phyloP scores from a whole-genome alignment of 108 stramenopile species.

The Skeletonema marinoi region DNA sequence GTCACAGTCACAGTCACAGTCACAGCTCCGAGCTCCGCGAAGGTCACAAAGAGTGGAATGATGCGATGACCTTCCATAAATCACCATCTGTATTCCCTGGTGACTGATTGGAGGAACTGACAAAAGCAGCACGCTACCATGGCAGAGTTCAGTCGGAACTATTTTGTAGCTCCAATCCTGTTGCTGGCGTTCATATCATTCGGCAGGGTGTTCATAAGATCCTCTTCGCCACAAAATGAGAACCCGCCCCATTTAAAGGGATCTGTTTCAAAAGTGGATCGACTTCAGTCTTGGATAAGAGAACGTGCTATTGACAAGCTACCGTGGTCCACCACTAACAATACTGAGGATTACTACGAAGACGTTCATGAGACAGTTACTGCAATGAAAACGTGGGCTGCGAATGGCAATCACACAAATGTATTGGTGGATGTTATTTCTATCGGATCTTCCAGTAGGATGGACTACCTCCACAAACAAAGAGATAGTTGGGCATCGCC shows the following conservation, averaged over 20 bases:
- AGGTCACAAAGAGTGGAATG: no score
- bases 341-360: not conserved
- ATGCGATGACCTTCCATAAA: no score
- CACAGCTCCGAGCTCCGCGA: no score
- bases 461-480: not conserved
- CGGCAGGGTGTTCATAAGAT: not conserved
- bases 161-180: not conserved
- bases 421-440: conserved; percentile 13
- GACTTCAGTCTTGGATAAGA: conserved; percentile 21
- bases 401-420: not conserved
- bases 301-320: conserved; percentile 23
- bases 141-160: not conserved
- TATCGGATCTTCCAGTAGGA: not conserved
- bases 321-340: not conserved
- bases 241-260: conserved; percentile 2
- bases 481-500: conserved; percentile 9
- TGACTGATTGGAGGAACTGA: not conserved
- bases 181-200: not conserved
- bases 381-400: conserved; percentile 14
- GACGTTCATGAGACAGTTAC: not conserved
- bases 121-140: not conserved
- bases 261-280: conserved; percentile 13
- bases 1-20: no score
- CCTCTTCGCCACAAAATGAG: not conserved
- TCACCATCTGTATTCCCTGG: no score